These are phyloP conservation scores for Plenodomus lindquistii DNA, from an alignment of 2,329 filamentous ascomycete genomes.

Conservation along the genomic window DNA sequence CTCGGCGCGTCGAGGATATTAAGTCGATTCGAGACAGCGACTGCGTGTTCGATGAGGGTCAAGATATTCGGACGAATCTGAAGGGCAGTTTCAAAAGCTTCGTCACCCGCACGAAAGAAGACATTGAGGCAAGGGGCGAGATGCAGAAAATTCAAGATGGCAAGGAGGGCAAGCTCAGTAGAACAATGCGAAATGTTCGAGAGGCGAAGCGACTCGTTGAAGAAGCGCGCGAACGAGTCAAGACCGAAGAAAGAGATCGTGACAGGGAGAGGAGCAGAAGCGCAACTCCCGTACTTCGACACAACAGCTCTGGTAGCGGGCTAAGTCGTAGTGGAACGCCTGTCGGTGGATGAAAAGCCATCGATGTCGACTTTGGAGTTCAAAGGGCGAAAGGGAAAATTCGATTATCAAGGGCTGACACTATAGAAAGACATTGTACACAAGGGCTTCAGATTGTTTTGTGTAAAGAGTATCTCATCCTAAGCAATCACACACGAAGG, in stretches of 20 bases:
- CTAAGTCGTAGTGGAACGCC: constrained; percentile 27
- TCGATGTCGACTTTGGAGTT: not conserved
- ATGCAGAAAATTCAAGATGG: constrained; percentile 39
- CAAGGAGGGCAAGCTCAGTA: constrained; percentile 36
- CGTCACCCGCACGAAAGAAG: constrained; percentile 41
- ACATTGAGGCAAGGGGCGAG: constrained; percentile 37
- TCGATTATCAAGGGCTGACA: not conserved
- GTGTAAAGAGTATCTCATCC: not conserved
- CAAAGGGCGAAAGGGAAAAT: not conserved
- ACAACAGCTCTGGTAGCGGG: constrained; percentile 24
- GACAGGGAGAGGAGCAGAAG: constrained; percentile 30
- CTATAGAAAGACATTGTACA: not conserved
- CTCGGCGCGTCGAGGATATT: constrained; percentile 52
- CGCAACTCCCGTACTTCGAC: constrained; percentile 26
- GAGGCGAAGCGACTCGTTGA: constrained; percentile 41
- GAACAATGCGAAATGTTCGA: constrained; percentile 36
- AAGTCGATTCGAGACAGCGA: constrained; percentile 43
- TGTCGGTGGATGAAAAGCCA: constrained; percentile 10
- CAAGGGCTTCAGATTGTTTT: not conserved
- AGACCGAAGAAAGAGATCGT: constrained; percentile 34
- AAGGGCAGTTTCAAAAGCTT: constrained; percentile 42
- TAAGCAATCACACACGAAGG: not conserved
- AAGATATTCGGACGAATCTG: constrained; percentile 28
- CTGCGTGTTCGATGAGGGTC: constrained; percentile 36
- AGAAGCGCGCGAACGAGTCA: constrained; percentile 37